Base-by-base conservation (phyloP, 176 grass and related monocot species). In the Triticum urartu region DNA sequence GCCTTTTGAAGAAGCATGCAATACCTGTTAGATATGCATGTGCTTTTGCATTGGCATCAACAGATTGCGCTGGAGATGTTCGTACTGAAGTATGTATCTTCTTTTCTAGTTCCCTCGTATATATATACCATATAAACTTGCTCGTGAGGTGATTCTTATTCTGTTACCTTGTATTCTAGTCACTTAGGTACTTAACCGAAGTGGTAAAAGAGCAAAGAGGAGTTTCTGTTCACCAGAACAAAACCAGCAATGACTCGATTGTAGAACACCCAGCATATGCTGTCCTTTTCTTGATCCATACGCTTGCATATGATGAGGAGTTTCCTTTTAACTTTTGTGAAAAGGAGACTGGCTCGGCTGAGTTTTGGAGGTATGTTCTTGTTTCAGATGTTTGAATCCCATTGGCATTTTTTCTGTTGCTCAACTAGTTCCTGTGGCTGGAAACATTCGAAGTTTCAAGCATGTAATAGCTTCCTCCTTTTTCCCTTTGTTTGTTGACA, bases 21-120 rank as follows among this genome's bases (percentile, higher is more conserved):
- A 91, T 98, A 79, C 93, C 93, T 25, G 72, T 91, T 77, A 92
- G 85, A 94, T 98, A 98, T 89, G 86, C 86, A 84, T 98, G 96
- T 84, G 91, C 92, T 91, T 95, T 98, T 91, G 90, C 93, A 67
- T 81, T 98, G 79, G 77, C 92, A 0, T 95, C 93, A 87, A 91
- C 86, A 68, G 93, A 98, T 91, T 90, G 59, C 62, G 54, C 89
- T 75, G 45, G 79, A 83, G 90, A 98, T 84, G 79, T 98, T 82
- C 92, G 90, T 82, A 84, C 79, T 79, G 88, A 95, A 89, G 96
- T 98, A 91, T 39, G 82, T 92, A 34, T 50, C 69, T 26, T 81
- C 60, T 88, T 72, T 85, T 79, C 62, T 85, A 5, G 36, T 45
- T 73, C 80, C 61, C 34, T 67, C 50, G 54, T 87, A 50, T 71